Evolutionary conservation across 1,284 basidiomycete species (phyloP), one percentile per base, ranked within the genome.

Genomic region (Singerocomus inundabilis): DNA sequence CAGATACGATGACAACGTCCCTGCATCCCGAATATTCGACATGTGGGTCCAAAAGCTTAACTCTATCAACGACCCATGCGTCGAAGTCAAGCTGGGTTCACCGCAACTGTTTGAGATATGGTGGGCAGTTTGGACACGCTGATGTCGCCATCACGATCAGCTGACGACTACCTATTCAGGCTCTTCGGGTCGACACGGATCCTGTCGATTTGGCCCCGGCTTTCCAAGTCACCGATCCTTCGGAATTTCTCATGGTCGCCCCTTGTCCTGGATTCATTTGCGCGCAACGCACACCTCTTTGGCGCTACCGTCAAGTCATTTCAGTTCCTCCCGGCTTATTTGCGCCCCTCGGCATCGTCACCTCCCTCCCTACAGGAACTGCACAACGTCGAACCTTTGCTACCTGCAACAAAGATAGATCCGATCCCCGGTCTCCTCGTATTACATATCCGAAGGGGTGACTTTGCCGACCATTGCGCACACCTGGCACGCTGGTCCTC

Each of bases 221-320:
- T 82, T 6, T 68, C 70, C 12, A 55, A 58, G 25, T 79, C 79
- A 1, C 77, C 78, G 0, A 61, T 78, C 11, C 59, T 81, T 12
- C 69, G 59, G n/a, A 49, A 72, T 32, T 78, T 77, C 57, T 64
- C 64, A 15, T 79, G 74, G 74, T 79, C 79, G 0, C 70, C 75
- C 0, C 69, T 79, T 10, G 61, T 80, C 49, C 57, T 72, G 26
- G 54, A 59, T 16, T 66, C 70, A 0, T 75, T 72, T 48, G 46
- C 57, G 24, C 63, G 54, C 8, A 78, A 77, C 51, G 57, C 62
- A 10, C 58, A 63, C 11, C 62, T 70, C 32, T 69, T 75, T 55
- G 57, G 57, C 12, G 57, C 58, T 4, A 38, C 46, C 5, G 35
- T 57, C 39, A 36, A 33, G 13, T 52, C 60, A 1, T 60, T 54